These are phyloP conservation scores for Nemania serpens DNA, from an alignment of 2,329 filamentous ascomycete genomes.

Conservation along the genomic window DNA sequence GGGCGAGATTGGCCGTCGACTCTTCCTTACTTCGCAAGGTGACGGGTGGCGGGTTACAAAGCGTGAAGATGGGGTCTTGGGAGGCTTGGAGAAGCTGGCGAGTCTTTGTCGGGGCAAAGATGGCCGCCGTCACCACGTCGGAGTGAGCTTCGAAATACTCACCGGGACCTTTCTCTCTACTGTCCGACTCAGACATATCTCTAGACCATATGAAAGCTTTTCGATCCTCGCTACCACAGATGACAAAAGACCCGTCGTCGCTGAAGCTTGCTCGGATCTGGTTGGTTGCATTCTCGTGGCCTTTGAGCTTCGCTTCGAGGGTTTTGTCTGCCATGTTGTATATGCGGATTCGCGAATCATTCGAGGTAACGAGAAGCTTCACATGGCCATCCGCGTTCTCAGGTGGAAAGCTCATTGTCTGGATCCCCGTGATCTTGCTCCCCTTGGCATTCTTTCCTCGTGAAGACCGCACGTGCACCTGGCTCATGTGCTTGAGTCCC, in stretches of 20 bases:
- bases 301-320: slow-evolving; percentile 87
- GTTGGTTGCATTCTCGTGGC: slow-evolving; percentile 85
- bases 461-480: slow-evolving; percentile 91
- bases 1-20: slow-evolving; percentile 49
- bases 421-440: slow-evolving; percentile 95
- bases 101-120: slow-evolving; percentile 81
- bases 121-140: slow-evolving; percentile 84
- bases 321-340: slow-evolving; percentile 87
- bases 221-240: slow-evolving; percentile 91
- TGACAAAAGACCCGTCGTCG: slow-evolving; percentile 83
- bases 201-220: slow-evolving; percentile 90
- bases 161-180: slow-evolving; percentile 78
- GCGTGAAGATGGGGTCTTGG: slow-evolving; percentile 90
- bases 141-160: slow-evolving; percentile 92
- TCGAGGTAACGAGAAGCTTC: slow-evolving; percentile 89
- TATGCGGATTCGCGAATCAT: slow-evolving; percentile 88
- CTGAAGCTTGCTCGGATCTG: slow-evolving; percentile 91
- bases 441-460: slow-evolving; percentile 93
- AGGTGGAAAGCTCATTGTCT: slow-evolving; percentile 67
- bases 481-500: slow-evolving; percentile 78
- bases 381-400: slow-evolving; percentile 62
- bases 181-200: slow-evolving; percentile 61
- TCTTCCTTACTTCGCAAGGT: slow-evolving; percentile 78
- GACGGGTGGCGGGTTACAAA: slow-evolving; percentile 93
- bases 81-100: slow-evolving; percentile 78